Percentiles rank a stretch among this genome's conserved stretches.
Evolutionary conservation across 257 asterid species (phyloP).

Genomic region (Marsdenia floribunda): DNA sequence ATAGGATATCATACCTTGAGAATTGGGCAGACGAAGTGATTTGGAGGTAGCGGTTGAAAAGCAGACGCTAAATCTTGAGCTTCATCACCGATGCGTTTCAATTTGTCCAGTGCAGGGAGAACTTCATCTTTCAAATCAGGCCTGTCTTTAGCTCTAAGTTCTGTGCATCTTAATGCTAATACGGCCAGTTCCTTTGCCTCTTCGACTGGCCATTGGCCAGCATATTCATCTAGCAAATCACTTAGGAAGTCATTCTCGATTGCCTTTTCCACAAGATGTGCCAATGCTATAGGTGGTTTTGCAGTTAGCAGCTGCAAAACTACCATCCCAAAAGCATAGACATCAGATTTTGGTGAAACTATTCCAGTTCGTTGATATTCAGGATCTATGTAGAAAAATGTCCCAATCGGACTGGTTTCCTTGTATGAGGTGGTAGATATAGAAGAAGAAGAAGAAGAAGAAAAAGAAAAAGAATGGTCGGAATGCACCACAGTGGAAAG

Average conservation of each 20-base stretch:
- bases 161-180: conserved; percentile 69
- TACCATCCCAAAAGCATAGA: conserved; percentile 76
- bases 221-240: conserved; percentile 51
- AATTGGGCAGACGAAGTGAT: conserved; percentile 66
- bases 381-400: conserved; percentile 79
- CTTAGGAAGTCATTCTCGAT: conserved; percentile 29
- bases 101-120: conserved; percentile 57
- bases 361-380: conserved; percentile 86
- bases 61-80: conserved; percentile 28
- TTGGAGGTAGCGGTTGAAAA: conserved; percentile 42
- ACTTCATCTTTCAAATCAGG: conserved; percentile 53
- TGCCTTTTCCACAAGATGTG: conserved; percentile 58
- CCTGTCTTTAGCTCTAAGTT: conserved; percentile 56
- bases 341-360: conserved; percentile 59
- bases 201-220: conserved; percentile 68
- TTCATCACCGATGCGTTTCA: conserved; percentile 47
- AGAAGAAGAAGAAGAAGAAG: conserved; percentile 8
- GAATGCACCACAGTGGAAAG: conserved; percentile 52
- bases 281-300: conserved; percentile 61
- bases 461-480: conserved; percentile 4
- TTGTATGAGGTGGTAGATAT: conserved; percentile 24
- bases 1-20: conserved; percentile 42
- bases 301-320: conserved; percentile 70
- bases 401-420: conserved; percentile 58
- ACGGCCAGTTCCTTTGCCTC: conserved; percentile 49